phyloP scores from a whole-genome alignment of 208 protist species.

The Acanthamoeba royreba region DNA sequence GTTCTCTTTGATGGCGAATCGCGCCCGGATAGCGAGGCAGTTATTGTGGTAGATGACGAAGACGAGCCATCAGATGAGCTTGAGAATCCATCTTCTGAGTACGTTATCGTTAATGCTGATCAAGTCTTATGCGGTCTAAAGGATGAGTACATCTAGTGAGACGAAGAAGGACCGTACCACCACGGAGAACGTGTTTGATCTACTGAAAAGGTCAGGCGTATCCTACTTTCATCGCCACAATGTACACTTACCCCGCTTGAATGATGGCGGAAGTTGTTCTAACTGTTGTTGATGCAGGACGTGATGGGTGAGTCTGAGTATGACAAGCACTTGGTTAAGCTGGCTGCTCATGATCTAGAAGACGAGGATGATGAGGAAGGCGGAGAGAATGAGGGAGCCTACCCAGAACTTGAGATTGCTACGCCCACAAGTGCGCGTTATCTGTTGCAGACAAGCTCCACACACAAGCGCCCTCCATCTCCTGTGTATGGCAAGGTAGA shows the following conservation, averaged over 20 bases:
- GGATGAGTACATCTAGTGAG: neutral
- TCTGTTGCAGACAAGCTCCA: neutral
- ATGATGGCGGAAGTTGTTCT: neutral
- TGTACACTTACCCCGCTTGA: neutral
- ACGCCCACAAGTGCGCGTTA: neutral
- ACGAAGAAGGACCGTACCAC: too few species aligned
- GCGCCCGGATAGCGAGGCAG: neutral
- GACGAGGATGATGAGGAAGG: neutral
- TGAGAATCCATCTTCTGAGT: neutral
- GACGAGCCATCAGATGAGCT: neutral
- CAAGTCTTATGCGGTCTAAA: neutral
- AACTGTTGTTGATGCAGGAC: neutral
- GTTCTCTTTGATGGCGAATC: neutral
- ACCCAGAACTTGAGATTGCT: neutral
- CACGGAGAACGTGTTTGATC: neutral
- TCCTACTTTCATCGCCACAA: slow-evolving; percentile 45
- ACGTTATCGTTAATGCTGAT: neutral
- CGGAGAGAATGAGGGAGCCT: neutral
- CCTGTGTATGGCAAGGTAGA: neutral
- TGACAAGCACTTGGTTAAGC: neutral
- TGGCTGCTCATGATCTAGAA: neutral
- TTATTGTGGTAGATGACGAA: neutral
- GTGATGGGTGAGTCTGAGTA: slow-evolving; percentile 20
- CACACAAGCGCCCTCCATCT: neutral
- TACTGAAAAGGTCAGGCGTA: slow-evolving; percentile 18